Percentiles rank a stretch among this genome's conserved stretches.
Conservation (phyloP, 1,139 yeast genomes). For the Saccharomycopsis crataegensis region DNA sequence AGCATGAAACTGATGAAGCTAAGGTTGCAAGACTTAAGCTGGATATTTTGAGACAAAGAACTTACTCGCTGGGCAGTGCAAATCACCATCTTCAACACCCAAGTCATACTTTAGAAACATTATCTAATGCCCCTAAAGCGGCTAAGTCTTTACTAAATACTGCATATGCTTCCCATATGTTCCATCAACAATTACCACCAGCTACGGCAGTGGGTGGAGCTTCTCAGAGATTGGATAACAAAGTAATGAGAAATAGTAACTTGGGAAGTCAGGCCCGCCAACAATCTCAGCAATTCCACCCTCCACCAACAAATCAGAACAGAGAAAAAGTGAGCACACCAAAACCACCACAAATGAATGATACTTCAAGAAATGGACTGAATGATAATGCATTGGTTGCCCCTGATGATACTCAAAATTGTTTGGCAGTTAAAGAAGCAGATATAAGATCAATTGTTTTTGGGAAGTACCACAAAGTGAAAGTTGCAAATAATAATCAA, state of each 20-base stretch:
- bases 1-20: neutral
- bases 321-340: no score
- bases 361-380: no score
- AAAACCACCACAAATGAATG: no score
- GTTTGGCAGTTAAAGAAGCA: constrained; percentile 3
- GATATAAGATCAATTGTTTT: constrained; percentile 16
- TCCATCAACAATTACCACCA: constrained; percentile 14
- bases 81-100: neutral
- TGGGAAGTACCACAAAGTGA: constrained; percentile 2
- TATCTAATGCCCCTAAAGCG: constrained; percentile 15
- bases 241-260: neutral
- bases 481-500: neutral
- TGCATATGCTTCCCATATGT: constrained; percentile 18
- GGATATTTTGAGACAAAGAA: constrained; percentile 9
- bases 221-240: neutral
- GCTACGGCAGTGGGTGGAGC: neutral
- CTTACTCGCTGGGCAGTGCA: neutral
- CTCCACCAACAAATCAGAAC: no score
- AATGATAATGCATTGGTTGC: no score
- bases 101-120: neutral
- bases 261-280: neutral
- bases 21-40: constrained; percentile 7
- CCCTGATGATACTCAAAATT: no score
- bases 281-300: no score
- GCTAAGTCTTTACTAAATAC: constrained; percentile 17